Conservation (phyloP, 257 asterid species). For the Scutellaria galericulata region DNA sequence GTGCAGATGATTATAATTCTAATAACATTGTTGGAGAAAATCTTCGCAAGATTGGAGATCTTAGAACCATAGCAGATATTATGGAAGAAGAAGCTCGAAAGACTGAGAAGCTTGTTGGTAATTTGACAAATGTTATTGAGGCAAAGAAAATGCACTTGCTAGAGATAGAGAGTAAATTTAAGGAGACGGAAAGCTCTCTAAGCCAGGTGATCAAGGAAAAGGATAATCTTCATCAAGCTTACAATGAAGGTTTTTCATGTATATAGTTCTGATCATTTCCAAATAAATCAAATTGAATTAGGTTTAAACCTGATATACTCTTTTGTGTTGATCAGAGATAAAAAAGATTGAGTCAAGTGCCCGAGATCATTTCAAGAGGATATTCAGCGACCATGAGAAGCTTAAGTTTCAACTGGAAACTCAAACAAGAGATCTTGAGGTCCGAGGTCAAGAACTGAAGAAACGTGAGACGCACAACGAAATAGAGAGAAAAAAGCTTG, state of each 20-base stretch:
- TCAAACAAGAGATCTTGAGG: slow-evolving; percentile 67
- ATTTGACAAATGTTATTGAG: slow-evolving; percentile 71
- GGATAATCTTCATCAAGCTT: slow-evolving; percentile 64
- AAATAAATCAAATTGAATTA: background rate
- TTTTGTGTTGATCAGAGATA: slow-evolving; percentile 54
- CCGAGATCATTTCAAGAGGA: slow-evolving; percentile 72
- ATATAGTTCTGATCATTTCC: slow-evolving; percentile 13
- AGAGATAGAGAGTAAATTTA: slow-evolving; percentile 64
- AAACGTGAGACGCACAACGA: slow-evolving; percentile 61
- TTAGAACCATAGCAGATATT: slow-evolving; percentile 66
- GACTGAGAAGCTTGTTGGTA: slow-evolving; percentile 61
- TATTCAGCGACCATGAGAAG: slow-evolving; percentile 70
- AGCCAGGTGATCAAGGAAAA: slow-evolving; percentile 55
- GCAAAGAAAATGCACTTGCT: slow-evolving; percentile 61
- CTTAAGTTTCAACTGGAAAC: slow-evolving; percentile 64
- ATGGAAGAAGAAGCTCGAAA: slow-evolving; percentile 76
- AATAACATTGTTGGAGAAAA: slow-evolving; percentile 62
- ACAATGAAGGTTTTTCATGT: slow-evolving; percentile 63
- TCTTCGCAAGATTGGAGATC: slow-evolving; percentile 75
- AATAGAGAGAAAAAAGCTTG: slow-evolving; percentile 59
- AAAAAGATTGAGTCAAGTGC: slow-evolving; percentile 70
- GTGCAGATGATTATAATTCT: slow-evolving; percentile 68
- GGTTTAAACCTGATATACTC: slow-evolving; percentile 31
- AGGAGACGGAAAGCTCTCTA: slow-evolving; percentile 63
- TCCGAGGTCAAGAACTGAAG: slow-evolving; percentile 61